Evolutionary conservation across 2,329 filamentous ascomycete species (phyloP), one percentile per base, ranked within the genome.

Genomic region (Basipetospora chlamydospora): DNA sequence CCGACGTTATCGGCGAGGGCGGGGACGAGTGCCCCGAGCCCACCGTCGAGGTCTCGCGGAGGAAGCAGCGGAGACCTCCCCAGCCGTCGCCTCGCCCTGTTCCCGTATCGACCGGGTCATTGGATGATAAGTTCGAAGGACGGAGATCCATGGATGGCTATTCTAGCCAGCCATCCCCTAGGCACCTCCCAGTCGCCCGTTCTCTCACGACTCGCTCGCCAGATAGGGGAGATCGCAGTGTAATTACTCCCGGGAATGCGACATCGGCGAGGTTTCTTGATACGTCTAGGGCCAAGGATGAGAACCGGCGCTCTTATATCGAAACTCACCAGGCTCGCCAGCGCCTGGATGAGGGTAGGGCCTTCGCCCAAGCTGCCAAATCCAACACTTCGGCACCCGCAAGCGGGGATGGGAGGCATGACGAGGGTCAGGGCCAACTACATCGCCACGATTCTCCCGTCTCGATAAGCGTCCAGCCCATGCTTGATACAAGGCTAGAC

Each of bases 1-100:
- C 87, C 6, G 80, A 85, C 32, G 58, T 94, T 42, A 95, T 96
- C 49, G 88, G 88, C 32, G 79, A 88, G 55, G 88, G 88, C 40
- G 88, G 88, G 23, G 88, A 95, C 49, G 86, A 94, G 54, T 79
- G 80, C 38, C 76, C 82, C 37, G 61, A 70, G 7, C 81, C 82
- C 2, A 71, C 77, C 2, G 63, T 74, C 15, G 80, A 90, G 50
- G 78, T 94, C 38, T 77, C 74, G 5, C 67, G 63, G 51, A 63
- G 60, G 43, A 77, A 69, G 53, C 16, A 55, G 57, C 16, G 44
- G 51, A 26, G 50, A 46, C 8, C 39, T 41, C 48, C 42, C 33
- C 46, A 33, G 39, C 33, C 33, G 40, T 47, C 36, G 22, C 42
- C 40, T 22, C 34, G 29, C 13, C 28, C 22, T 13, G 26, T 31